These are phyloP conservation scores for Lactifluus pinguis DNA, from an alignment of 768 basidiomycete species.

Conservation along the genomic window DNA sequence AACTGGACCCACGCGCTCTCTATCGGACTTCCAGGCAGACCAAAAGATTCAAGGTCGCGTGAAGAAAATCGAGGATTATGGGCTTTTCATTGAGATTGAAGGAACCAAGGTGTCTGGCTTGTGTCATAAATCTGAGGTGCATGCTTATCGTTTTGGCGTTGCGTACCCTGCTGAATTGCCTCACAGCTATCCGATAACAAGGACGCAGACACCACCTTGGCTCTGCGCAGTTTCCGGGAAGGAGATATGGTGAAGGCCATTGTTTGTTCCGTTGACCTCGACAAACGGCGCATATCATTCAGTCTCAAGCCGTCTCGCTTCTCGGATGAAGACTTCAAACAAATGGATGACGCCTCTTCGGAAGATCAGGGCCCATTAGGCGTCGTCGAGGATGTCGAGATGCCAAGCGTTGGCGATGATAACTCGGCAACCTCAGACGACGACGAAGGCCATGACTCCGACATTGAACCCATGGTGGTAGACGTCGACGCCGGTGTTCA, in stretches of 20 bases:
- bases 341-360: conserved; percentile 27
- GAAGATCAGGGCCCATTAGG: conserved; percentile 26
- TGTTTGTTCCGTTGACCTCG: conserved; percentile 62
- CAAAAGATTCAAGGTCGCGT: conserved; percentile 75
- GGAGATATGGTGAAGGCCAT: conserved; percentile 81
- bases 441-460: conserved; percentile 11
- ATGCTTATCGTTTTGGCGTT: conserved; percentile 12
- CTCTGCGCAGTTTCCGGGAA: conserved; percentile 73
- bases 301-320: conserved; percentile 87
- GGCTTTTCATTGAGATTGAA: conserved; percentile 88
- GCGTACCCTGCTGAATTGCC: background rate
- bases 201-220: conserved; percentile 67
- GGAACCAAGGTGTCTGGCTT: conserved; percentile 78
- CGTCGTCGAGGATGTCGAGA: conserved; percentile 27
- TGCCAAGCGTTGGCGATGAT: conserved; percentile 24
- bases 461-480: conserved; percentile 32
- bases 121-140: conserved; percentile 89
- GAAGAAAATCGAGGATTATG: conserved; percentile 79
- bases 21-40: conserved; percentile 60
- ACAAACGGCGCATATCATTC: conserved; percentile 74
- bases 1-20: conserved; percentile 29
- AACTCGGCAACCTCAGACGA: conserved; percentile 16
- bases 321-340: conserved; percentile 49
- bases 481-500: conserved; percentile 29
- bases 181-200: conserved; percentile 79